Conservation (phyloP, 1,284 basidiomycete species). For the Leccinum fuscescens region DNA sequence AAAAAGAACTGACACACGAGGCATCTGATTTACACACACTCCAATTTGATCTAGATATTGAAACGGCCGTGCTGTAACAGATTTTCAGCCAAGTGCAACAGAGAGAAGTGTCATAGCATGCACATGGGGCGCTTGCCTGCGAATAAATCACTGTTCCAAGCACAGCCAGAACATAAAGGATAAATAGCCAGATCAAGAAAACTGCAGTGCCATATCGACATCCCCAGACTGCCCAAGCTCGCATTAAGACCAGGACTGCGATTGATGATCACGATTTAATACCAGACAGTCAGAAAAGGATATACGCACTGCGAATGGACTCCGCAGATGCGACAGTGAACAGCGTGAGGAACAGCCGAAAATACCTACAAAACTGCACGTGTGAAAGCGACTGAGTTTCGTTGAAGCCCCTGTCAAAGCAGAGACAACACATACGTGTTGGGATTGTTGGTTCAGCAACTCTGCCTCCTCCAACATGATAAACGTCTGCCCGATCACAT, state of each 20-base stretch:
- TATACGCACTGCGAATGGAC: constrained; percentile 16
- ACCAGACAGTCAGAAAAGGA: neutral
- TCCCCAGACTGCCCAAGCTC: constrained; percentile 16
- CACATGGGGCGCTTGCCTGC: neutral
- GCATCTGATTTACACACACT: neutral
- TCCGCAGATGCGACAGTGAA: neutral
- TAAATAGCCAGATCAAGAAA: constrained; percentile 5
- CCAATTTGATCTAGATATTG: neutral
- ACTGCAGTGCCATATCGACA: constrained; percentile 6
- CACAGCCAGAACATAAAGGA: constrained; percentile 7
- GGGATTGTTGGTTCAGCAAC: neutral
- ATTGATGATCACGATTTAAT: neutral
- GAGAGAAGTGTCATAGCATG: neutral
- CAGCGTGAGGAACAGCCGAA: neutral
- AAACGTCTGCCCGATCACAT: constrained; percentile 12
- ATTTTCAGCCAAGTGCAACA: neutral
- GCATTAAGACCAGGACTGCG: constrained; percentile 16
- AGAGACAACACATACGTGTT: neutral
- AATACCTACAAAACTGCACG: neutral
- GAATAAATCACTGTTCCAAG: constrained; percentile 2
- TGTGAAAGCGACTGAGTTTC: neutral
- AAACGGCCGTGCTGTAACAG: neutral
- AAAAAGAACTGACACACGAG: neutral
- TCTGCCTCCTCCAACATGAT: constrained; percentile 11
- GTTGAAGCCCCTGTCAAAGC: neutral